These are phyloP conservation scores for Pleurotus cornucopiae DNA, from an alignment of 768 basidiomycete genomes.

Conservation along the genomic window DNA sequence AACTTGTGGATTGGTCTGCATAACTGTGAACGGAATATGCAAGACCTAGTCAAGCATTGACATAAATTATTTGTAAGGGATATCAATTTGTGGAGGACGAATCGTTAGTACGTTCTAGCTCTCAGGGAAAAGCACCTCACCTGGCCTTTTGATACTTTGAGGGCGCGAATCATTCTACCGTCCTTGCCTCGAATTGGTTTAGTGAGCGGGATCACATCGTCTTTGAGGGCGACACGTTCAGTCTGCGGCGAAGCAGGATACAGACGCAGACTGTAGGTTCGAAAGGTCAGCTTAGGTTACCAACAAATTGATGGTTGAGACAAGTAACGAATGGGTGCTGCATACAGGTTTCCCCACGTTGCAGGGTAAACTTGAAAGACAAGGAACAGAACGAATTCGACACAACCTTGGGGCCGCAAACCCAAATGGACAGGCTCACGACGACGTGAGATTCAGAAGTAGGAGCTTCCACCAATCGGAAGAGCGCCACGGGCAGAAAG, in stretches of 20 bases:
- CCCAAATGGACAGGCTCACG: neutral
- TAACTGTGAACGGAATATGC: conserved; percentile 27
- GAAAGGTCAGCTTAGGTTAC: neutral
- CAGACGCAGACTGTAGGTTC: conserved; percentile 28
- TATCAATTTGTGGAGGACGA: too few relatives aligned
- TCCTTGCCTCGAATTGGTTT: conserved; percentile 24
- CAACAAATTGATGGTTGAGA: neutral
- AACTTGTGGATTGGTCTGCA: conserved; percentile 26
- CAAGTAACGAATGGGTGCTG: neutral
- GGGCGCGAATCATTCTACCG: conserved; percentile 19
- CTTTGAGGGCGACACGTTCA: conserved; percentile 32
- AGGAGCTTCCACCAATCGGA: neutral
- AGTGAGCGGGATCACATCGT: conserved; percentile 38
- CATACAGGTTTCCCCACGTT: neutral
- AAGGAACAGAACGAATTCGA: neutral
- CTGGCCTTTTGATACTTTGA: conserved; percentile 33
- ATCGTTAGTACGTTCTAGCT: too few relatives aligned
- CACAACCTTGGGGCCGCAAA: neutral
- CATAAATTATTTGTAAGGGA: too few relatives aligned
- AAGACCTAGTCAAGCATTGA: conserved; percentile 19
- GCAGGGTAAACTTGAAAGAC: neutral
- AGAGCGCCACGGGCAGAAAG: neutral
- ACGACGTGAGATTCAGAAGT: neutral
- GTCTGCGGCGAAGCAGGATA: conserved; percentile 35
- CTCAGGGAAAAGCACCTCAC: conserved; percentile 14